Evolutionary conservation across 768 basidiomycete genomes (phyloP).

Genomic region (Xanthoconium purpureum): DNA sequence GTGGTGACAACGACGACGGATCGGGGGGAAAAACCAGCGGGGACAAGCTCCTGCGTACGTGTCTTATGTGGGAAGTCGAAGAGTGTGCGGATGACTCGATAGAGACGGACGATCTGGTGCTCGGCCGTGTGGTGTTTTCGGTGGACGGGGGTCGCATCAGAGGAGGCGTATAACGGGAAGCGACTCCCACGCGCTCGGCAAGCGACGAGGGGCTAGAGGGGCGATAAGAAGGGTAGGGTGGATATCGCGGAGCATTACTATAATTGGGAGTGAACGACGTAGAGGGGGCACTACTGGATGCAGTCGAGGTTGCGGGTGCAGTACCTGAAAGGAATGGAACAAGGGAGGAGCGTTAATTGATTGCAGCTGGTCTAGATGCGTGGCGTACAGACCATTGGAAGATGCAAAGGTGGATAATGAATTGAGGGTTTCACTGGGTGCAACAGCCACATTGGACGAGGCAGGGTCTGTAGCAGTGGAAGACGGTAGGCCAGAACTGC

Average conservation of each 20-base stretch:
- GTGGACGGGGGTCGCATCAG: constrained; percentile 19
- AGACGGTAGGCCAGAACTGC: constrained; percentile 2
- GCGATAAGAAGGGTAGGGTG: constrained; percentile 26
- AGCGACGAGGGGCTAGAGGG: constrained; percentile 15
- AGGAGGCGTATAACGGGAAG: constrained; percentile 8
- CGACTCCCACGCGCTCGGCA: constrained; percentile 16
- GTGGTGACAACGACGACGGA: constrained; percentile 8
- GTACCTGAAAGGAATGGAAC: constrained; percentile 12
- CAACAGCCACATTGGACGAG: constrained; percentile 8
- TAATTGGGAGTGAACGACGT: constrained; percentile 17
- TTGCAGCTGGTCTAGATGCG: constrained; percentile 3
- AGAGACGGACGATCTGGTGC: constrained; percentile 10
- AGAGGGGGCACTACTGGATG: constrained; percentile 17
- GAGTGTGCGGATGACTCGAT: constrained; percentile 5
- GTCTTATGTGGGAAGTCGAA: constrained; percentile 13
- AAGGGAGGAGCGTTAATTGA: constrained; percentile 8
- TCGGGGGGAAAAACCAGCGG: constrained; percentile 24
- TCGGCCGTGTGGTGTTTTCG: constrained; percentile 10
- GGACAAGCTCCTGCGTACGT: constrained; percentile 24
- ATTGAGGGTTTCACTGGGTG: constrained; percentile 8
- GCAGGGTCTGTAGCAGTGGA: constrained; percentile 5
- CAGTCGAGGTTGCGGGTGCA: constrained; percentile 5
- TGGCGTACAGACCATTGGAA: constrained; percentile 22
- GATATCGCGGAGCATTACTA: constrained; percentile 23
- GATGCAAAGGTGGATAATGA: constrained; percentile 18